phyloP scores from a whole-genome alignment of 2,329 filamentous ascomycete genomes.

The Exophiala sp. region DNA sequence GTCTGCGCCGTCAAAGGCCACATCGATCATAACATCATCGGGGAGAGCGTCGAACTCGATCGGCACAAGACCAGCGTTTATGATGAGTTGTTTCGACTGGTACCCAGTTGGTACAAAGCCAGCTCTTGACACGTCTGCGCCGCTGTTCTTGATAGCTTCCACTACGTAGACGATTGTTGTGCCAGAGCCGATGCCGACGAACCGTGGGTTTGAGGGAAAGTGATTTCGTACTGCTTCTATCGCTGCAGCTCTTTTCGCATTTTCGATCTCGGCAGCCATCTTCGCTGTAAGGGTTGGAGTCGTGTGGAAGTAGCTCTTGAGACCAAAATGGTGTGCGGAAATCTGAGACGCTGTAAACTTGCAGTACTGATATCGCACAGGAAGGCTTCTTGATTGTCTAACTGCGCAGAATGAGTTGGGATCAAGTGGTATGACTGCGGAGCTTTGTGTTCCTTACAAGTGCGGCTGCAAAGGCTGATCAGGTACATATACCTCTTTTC shows the following conservation, averaged over 20 bases:
- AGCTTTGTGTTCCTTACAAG: constrained; percentile 11
- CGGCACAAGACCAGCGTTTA: constrained; percentile 70
- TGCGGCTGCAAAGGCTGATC: constrained; percentile 1
- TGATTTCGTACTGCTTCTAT: constrained; percentile 57
- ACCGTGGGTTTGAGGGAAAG: constrained; percentile 55
- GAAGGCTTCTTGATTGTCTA: constrained; percentile 1
- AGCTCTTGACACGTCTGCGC: constrained; percentile 54
- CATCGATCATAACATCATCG: constrained; percentile 64
- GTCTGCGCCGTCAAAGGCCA: constrained; percentile 94
- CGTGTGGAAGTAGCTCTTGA: constrained; percentile 5
- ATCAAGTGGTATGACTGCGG: constrained; percentile 4
- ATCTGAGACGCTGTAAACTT: not conserved
- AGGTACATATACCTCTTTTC: constrained; percentile 9
- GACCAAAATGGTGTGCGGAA: not conserved
- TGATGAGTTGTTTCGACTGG: constrained; percentile 83
- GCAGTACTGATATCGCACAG: not conserved
- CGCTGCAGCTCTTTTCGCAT: constrained; percentile 59
- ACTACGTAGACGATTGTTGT: constrained; percentile 66
- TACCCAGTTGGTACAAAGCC: constrained; percentile 89
- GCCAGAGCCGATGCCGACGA: constrained; percentile 63
- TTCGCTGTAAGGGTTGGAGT: not conserved
- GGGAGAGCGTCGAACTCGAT: constrained; percentile 75
- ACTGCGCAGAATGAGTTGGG: constrained; percentile 7
- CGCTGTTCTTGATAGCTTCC: constrained; percentile 57
- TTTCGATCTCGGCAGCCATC: constrained; percentile 44